A percentile compares a stretch with the other conserved stretches of the same genome.
Conservation (phyloP, 176 grass and related monocot species). For the Themeda triandra region DNA sequence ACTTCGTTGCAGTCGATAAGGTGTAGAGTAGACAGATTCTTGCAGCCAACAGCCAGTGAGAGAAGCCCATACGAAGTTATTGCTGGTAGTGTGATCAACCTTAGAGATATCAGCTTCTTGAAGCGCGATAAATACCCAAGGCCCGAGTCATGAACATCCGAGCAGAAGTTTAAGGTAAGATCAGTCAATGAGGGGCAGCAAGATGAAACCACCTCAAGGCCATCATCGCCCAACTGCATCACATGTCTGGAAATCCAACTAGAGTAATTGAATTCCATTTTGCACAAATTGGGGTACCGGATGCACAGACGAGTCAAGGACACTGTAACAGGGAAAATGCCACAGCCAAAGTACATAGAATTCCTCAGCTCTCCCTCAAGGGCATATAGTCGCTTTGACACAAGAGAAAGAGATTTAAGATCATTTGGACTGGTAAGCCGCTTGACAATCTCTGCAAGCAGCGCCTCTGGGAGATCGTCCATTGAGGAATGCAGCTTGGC, state of each 20-base stretch:
- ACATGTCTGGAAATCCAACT: not conserved
- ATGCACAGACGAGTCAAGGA: not conserved
- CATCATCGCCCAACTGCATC: not conserved
- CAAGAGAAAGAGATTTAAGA: conserved; percentile 17
- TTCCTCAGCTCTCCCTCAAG: conserved; percentile 34
- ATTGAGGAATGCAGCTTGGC: not conserved
- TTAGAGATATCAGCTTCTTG: conserved; percentile 44
- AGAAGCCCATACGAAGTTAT: conserved; percentile 52
- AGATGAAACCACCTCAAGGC: not conserved
- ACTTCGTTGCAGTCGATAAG: conserved; percentile 46
- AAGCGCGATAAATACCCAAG: not conserved
- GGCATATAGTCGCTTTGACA: conserved; percentile 29
- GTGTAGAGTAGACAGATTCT: conserved; percentile 39
- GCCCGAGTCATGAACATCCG: not conserved
- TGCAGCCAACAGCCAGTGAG: conserved; percentile 53
- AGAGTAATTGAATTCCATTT: not conserved
- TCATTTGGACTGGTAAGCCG: not conserved
- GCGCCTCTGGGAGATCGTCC: not conserved
- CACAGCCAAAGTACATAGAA: conserved; percentile 29
- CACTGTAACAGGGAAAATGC: not conserved
- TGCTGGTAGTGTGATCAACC: conserved; percentile 35
- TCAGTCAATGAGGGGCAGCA: not conserved
- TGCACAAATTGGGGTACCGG: not conserved
- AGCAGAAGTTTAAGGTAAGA: not conserved
- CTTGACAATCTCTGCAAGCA: not conserved